These are phyloP conservation scores for Umbellularia californica DNA, from an alignment of 164 flowering plant species.

Conservation along the genomic window DNA sequence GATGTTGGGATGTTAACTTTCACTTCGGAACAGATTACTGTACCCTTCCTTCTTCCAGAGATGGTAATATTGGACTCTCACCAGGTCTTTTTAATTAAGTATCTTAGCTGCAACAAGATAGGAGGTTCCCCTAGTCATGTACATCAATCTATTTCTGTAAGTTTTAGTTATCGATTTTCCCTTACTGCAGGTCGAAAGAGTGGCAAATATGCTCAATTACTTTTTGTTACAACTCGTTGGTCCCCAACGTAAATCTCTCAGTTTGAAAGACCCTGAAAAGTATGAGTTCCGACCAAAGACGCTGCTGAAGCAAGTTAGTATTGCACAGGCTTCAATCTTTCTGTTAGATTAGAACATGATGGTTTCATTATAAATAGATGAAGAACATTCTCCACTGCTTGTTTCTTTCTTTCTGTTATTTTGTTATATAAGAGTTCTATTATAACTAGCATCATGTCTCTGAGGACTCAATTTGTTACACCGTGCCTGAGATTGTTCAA, in stretches of 20 bases:
- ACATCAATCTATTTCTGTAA: no score
- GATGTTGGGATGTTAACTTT: constrained; percentile 93
- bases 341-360: not conserved
- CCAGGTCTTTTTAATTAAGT: not conserved
- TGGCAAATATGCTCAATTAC: constrained; percentile 96
- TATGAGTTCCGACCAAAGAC: constrained; percentile 90
- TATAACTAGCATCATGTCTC: not conserved
- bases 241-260: constrained; percentile 89
- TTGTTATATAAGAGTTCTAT: not conserved
- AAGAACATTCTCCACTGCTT: not conserved
- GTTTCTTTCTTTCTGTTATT: not conserved
- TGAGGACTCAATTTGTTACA: no score
- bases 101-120: not conserved
- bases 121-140: not conserved
- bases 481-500: no score
- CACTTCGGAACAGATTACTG: constrained; percentile 90
- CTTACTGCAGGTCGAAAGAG: constrained; percentile 85
- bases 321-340: not conserved
- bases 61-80: constrained; percentile 48
- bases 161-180: not conserved
- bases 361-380: no score
- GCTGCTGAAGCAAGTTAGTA: constrained; percentile 80
- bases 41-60: constrained; percentile 93
- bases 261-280: constrained; percentile 87
- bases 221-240: constrained; percentile 94